Percentiles rank a stretch among this genome's conserved stretches.
Conservation (phyloP, 1,284 basidiomycete genomes). For the Stygiomarasmius scandens region DNA sequence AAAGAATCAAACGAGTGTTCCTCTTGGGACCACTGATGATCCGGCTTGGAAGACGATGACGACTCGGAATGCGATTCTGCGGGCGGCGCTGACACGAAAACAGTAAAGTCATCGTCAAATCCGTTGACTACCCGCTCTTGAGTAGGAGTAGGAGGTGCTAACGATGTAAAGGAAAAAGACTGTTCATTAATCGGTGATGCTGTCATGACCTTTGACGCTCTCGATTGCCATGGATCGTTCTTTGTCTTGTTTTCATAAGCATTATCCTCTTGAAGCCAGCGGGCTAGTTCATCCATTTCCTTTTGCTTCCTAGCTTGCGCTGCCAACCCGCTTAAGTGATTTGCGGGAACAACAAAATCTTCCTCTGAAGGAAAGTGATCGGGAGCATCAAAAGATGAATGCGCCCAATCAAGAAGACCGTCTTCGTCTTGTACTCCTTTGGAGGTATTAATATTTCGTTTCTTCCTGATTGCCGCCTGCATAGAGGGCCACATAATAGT, state of each 20-base stretch:
- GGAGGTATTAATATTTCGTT: constrained; percentile 20
- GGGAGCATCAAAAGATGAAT: constrained; percentile 14
- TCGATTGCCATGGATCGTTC: constrained; percentile 36
- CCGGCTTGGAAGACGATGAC: constrained; percentile 19
- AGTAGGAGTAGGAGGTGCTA: background rate
- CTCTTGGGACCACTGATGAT: background rate
- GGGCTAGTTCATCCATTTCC: constrained; percentile 61
- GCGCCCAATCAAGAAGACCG: constrained; percentile 37
- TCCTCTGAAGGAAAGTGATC: constrained; percentile 17
- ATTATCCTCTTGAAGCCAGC: constrained; percentile 59
- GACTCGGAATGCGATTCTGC: too few species aligned
- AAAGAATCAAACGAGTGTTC: background rate
- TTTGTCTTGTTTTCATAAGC: constrained; percentile 14
- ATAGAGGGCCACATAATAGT: constrained; percentile 87
- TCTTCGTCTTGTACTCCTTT: constrained; percentile 14
- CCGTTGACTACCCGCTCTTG: background rate
- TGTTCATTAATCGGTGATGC: constrained; percentile 3
- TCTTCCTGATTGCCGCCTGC: constrained; percentile 39
- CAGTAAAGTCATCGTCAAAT: constrained; percentile 81
- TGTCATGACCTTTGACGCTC: constrained; percentile 16
- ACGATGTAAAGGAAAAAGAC: background rate
- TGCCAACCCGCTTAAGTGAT: constrained; percentile 7
- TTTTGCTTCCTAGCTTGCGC: constrained; percentile 36
- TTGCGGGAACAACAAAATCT: constrained; percentile 20
- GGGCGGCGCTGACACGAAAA: constrained; percentile 63